Base-by-base conservation (phyloP, 345 rosid genomes). In the Pugionium cornutum region DNA sequence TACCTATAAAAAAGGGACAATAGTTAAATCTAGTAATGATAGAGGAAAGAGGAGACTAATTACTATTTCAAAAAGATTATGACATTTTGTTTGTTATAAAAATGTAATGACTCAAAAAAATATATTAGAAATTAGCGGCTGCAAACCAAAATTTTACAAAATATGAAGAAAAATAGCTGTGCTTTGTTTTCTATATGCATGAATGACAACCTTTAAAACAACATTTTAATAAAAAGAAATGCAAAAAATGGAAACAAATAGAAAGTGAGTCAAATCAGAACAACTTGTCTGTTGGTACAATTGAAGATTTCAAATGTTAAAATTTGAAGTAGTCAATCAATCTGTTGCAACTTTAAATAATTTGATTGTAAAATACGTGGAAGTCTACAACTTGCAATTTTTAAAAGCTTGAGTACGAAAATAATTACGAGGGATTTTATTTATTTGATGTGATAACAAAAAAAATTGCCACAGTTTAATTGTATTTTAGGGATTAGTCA, bases 131-230 rank as follows among this genome's bases (percentile, higher is more conserved):
- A 18, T 18, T 0, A 18, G 0, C 0, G 18, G 18, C 0, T 18
- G 18, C 18, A 18, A 18, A 18, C 18, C 18, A 18, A 18, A 18
- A 18, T 18, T 18, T 18, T 18, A 18, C 18, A 18, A 18, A 18
- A 18, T 18, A 18, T 18, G 18, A 18, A 18, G 18, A 18, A 18
- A 18, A 18, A 18, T 18, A 18, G 18, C 7, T 35, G 5, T 34
- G 18, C 1, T 33, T 54, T 7, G n/a, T 25, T 4, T 34, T 18
- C n/a, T 3, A 7, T 53, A 40, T 53, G 30, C 62, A 40, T 39
- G 62, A 57, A 9, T 40, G 47, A 10, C 62, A 40, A 27, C 62
- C 6, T 11, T 40, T 10, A 18, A 57, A 57, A 37, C 47, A 40
- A 32, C 4, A 36, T 26, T 27, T 28, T 7, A 10, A 7, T 29